Conservation (phyloP, 2,329 filamentous ascomycete genomes). For the Remersonia thermophila region DNA sequence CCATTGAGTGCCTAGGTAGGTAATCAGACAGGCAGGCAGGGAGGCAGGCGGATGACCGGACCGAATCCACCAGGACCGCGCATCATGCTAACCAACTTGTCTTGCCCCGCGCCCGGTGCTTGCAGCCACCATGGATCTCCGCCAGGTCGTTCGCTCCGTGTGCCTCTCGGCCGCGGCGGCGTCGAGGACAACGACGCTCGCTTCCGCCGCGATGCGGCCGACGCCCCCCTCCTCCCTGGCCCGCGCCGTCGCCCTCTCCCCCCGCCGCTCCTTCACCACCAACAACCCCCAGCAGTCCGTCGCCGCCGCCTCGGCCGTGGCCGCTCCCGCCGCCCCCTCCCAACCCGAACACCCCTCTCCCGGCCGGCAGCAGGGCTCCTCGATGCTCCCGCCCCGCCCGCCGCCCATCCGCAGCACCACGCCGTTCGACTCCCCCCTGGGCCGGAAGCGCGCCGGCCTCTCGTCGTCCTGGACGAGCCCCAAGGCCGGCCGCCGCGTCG, state of each 20-base stretch:
- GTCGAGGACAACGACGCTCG: slow-evolving; percentile 2
- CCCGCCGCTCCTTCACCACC: slow-evolving; percentile 6
- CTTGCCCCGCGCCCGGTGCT: no score
- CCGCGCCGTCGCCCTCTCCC: slow-evolving; percentile 5
- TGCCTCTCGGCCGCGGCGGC: slow-evolving; percentile 10
- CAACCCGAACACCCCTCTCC: not conserved
- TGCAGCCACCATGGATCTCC: slow-evolving; percentile 19
- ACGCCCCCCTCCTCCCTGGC: slow-evolving; percentile 3
- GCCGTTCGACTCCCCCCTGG: no score
- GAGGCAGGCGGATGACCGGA: no score
- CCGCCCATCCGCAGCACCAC: slow-evolving; percentile 1
- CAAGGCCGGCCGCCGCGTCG: no score
- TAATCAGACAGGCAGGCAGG: no score
- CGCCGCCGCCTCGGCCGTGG: no score
- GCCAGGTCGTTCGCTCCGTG: slow-evolving; percentile 13
- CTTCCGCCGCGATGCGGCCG: no score
- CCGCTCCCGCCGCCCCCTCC: not conserved
- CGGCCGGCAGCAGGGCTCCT: not conserved
- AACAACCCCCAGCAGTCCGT: slow-evolving; percentile 2
- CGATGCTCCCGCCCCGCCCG: slow-evolving; percentile 4
- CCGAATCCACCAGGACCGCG: no score
- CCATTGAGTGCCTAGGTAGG: slow-evolving; percentile 15
- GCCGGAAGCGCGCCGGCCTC: no score
- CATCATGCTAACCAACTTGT: no score
- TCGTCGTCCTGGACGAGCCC: no score